Evolutionary conservation across 345 rosid species (phyloP).

Genomic region (Hypericum perforatum): DNA sequence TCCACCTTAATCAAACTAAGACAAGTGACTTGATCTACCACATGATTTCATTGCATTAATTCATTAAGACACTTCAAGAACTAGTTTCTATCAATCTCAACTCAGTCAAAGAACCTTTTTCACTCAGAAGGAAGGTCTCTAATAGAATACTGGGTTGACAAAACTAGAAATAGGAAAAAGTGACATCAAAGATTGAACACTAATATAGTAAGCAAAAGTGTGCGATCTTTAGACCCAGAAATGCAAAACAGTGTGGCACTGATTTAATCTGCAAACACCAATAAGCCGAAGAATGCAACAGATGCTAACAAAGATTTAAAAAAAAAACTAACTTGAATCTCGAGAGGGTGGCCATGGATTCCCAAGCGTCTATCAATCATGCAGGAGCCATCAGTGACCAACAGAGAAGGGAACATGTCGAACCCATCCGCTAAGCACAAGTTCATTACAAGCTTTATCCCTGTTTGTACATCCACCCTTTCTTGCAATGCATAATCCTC

Average conservation of each 20-base stretch:
- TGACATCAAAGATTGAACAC: neutral
- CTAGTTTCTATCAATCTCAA: no score
- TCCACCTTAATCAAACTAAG: no score
- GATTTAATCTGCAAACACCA: neutral
- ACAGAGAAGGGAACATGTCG: slow-evolving; percentile 82
- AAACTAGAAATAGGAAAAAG: no score
- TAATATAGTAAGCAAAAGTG: neutral
- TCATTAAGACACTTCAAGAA: no score
- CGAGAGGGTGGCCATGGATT: slow-evolving; percentile 87
- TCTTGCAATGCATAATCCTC: slow-evolving; percentile 76
- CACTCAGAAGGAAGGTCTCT: no score
- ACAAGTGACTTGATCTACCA: no score
- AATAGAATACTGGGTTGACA: no score
- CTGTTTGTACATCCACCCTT: slow-evolving; percentile 84
- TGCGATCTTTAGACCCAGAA: neutral
- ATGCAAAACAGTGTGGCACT: neutral
- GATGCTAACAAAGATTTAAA: neutral
- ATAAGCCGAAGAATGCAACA: neutral
- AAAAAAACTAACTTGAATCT: slow-evolving; percentile 59
- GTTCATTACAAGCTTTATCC: slow-evolving; percentile 61
- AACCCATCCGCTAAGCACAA: slow-evolving; percentile 78
- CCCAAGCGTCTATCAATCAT: slow-evolving; percentile 94
- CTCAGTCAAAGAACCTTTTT: no score
- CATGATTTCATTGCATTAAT: no score
- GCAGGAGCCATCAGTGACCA: slow-evolving; percentile 87